These are phyloP conservation scores for Houttuynia cordata DNA, from an alignment of 164 flowering plant species.

Conservation along the genomic window DNA sequence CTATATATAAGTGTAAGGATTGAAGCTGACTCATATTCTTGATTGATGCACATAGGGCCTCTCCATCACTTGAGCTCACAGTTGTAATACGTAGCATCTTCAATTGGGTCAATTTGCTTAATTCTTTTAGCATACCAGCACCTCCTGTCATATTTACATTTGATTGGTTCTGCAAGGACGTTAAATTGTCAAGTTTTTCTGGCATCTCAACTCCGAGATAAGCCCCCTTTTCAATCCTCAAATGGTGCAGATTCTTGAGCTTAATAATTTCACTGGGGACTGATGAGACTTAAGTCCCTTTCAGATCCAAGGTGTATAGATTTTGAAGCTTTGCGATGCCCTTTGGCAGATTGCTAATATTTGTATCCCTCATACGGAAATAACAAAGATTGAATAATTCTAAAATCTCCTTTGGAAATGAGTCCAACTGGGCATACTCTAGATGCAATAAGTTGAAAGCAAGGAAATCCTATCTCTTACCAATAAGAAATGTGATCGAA, in stretches of 20 bases:
- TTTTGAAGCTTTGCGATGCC: neutral
- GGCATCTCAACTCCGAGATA: neutral
- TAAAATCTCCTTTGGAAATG: conserved; percentile 14
- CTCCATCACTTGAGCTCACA: neutral
- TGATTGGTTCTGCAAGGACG: neutral
- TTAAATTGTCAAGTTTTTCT: neutral
- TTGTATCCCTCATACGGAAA: conserved; percentile 20
- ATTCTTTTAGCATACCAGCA: neutral
- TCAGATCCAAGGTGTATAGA: neutral
- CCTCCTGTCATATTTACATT: neutral
- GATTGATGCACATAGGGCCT: neutral
- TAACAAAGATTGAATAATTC: conserved; percentile 23
- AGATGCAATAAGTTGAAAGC: conserved; percentile 13
- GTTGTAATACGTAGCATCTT: neutral
- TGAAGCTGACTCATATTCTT: neutral
- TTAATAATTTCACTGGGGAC: neutral
- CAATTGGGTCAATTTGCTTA: neutral
- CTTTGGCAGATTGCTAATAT: conserved; percentile 23
- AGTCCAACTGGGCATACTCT: conserved; percentile 14
- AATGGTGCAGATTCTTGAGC: neutral
- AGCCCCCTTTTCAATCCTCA: neutral
- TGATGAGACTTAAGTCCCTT: neutral
- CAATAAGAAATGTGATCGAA: conserved; percentile 27
- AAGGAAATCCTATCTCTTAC: conserved; percentile 4
- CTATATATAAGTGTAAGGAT: too few species aligned